phyloP scores from a whole-genome alignment of 2,329 filamentous ascomycete genomes.

The Penicillium sp. region DNA sequence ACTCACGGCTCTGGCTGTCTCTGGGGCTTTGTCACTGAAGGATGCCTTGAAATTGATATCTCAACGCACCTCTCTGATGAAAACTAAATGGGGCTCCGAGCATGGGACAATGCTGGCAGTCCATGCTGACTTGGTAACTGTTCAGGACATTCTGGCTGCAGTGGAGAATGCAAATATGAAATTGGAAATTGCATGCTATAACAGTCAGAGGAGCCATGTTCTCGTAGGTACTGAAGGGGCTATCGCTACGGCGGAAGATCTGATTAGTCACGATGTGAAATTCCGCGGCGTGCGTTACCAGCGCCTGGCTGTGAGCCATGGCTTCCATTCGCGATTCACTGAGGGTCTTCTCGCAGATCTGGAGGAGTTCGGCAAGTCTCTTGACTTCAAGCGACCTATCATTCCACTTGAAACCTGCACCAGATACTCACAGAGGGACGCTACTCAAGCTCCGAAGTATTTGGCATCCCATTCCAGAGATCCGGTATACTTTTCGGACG shows the following conservation, averaged over 20 bases:
- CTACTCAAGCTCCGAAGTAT: background rate
- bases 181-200: background rate
- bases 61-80: background rate
- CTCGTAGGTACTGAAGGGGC: background rate
- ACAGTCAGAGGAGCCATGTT: background rate
- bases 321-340: background rate
- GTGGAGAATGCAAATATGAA: background rate
- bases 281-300: background rate
- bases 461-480: background rate
- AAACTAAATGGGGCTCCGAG: background rate
- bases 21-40: background rate
- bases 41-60: background rate
- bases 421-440: background rate
- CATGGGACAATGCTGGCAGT: background rate
- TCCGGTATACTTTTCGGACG: background rate
- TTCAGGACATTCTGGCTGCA: background rate
- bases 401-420: background rate
- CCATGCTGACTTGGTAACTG: background rate
- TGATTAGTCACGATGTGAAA: background rate
- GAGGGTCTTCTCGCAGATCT: background rate
- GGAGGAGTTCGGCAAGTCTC: background rate
- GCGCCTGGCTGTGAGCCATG: background rate
- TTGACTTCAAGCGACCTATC: background rate
- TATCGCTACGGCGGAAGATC: background rate
- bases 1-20: background rate